phyloP scores from a whole-genome alignment of 1,139 yeast genomes.

The Yamadazyma kanchanaburiensis region DNA sequence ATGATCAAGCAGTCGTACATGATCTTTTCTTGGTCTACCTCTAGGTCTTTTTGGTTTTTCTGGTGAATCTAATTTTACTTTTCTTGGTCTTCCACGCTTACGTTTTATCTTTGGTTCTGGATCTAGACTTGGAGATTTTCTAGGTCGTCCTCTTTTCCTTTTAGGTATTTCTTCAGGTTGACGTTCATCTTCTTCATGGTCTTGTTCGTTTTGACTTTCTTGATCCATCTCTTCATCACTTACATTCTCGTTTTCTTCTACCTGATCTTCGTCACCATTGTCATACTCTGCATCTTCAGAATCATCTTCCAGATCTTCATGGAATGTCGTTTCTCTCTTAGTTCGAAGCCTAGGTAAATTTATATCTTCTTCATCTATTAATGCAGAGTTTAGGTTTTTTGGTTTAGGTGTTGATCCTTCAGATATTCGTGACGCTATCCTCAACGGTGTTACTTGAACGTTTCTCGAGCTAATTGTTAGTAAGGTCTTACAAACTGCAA shows the following conservation, averaged over 20 bases:
- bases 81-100: slow-evolving; percentile 5
- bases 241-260: too few relatives aligned
- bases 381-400: slow-evolving; percentile 20
- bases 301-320: too few relatives aligned
- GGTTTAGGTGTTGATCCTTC: slow-evolving; percentile 14
- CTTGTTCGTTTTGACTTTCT: too few relatives aligned
- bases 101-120: slow-evolving; percentile 4
- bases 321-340: too few relatives aligned
- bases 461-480: slow-evolving; percentile 8
- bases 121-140: slow-evolving; percentile 4
- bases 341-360: slow-evolving; percentile 19
- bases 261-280: too few relatives aligned
- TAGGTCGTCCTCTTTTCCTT: slow-evolving; percentile 15
- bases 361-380: slow-evolving; percentile 21
- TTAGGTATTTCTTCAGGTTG: slow-evolving; percentile 7
- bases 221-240: too few relatives aligned
- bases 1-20: slow-evolving; percentile 1
- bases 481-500: slow-evolving; percentile 5
- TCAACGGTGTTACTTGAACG: slow-evolving; percentile 11
- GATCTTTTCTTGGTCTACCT: background rate
- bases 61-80: background rate
- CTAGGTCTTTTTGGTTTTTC: background rate
- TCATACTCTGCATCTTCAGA: too few relatives aligned
- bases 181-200: too few relatives aligned
- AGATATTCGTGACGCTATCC: slow-evolving; percentile 3